A percentile compares a stretch with the other conserved stretches of the same genome.
Evolutionary conservation across 805 yeast species (phyloP).

Genomic region (Nematodospora valgi): DNA sequence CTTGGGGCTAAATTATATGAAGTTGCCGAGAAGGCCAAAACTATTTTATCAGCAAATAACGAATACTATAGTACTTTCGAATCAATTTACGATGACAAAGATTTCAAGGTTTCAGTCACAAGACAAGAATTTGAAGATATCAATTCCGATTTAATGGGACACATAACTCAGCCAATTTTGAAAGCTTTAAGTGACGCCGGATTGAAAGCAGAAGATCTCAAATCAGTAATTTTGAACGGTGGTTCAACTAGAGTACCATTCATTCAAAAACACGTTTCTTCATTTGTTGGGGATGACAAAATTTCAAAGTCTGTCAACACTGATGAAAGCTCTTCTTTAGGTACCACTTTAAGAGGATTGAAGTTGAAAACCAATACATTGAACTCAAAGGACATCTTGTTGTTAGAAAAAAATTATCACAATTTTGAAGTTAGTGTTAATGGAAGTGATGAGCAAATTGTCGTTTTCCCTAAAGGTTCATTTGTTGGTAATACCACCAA

Average conservation of each 20-base stretch:
- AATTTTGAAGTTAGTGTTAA: slow-evolving; percentile 41
- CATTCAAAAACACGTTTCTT: slow-evolving; percentile 60
- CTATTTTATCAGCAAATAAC: slow-evolving; percentile 79
- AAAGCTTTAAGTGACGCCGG: slow-evolving; percentile 42
- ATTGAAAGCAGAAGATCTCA: slow-evolving; percentile 31
- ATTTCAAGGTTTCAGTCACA: slow-evolving; percentile 62
- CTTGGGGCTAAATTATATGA: slow-evolving; percentile 68
- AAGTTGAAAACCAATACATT: slow-evolving; percentile 62
- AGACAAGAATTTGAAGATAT: slow-evolving; percentile 78
- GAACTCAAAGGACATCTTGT: slow-evolving; percentile 51
- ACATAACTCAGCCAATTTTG: slow-evolving; percentile 53
- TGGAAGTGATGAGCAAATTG: slow-evolving; percentile 17
- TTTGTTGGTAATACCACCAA: slow-evolving; percentile 27
- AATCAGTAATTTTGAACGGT: slow-evolving; percentile 78
- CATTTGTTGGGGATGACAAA: slow-evolving; percentile 54
- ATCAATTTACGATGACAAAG: slow-evolving; percentile 67
- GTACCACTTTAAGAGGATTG: slow-evolving; percentile 83
- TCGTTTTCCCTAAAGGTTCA: slow-evolving; percentile 49
- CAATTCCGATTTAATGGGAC: slow-evolving; percentile 40
- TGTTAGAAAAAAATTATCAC: slow-evolving; percentile 54
- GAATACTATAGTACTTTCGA: slow-evolving; percentile 81
- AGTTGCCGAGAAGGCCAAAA: slow-evolving; percentile 85
- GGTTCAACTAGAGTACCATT: slow-evolving; percentile 91
- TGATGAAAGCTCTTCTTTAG: slow-evolving; percentile 91
- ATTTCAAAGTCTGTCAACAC: slow-evolving; percentile 87